Base-by-base conservation (phyloP, 2,329 filamentous ascomycete genomes). In the Epichloe sp. region DNA sequence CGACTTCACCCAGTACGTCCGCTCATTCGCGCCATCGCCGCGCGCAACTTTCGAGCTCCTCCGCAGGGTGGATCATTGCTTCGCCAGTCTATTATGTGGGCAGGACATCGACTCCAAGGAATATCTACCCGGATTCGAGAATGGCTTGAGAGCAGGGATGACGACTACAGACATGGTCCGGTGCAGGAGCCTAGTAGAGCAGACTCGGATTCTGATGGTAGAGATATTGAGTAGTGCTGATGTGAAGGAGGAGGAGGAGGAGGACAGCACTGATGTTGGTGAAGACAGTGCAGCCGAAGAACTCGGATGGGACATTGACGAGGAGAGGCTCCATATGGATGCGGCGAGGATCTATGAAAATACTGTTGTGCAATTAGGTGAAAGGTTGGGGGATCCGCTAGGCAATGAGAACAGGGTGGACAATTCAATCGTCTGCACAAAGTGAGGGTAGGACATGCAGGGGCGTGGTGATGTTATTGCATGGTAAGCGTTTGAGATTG, bases 111-210 rank as follows among this genome's bases (percentile, higher is more conserved):
- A 82, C 14, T 83, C 83, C 0, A 76, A 78, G 0, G 78, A 83
- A 40, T 60, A 71, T 0, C 70, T 95, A 1, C 82, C 87, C 0
- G 88, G 88, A 0, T 88, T 90, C 55, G 78, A 81, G 56, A 74
- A 71, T 6, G 77, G 77, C 1, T 69, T 74, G 5, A 67, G 73
- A 1, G 79, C 82, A 0, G 84, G 87, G 1, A 83, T 87, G 72
- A 88, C 82, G 1, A 72, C 68, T 17, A 91, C 86, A 0, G 88
- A 96, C 64, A 95, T 93, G 75, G 88, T 97, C 7, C 79, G 91
- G 41, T 85, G 90, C 56, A 85, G 86, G 62, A 87, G 86, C 60
- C 71, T 94, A 34, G 86, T 89, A 0, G 86, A 94, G 62, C 78
- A 83, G 56, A 86, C 85, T 15, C 76, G 90, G 26, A 69, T 88